A percentile compares a stretch with the other conserved stretches of the same genome.
phyloP scores from a whole-genome alignment of 1,139 yeast species.

The Spathaspora sp. region DNA sequence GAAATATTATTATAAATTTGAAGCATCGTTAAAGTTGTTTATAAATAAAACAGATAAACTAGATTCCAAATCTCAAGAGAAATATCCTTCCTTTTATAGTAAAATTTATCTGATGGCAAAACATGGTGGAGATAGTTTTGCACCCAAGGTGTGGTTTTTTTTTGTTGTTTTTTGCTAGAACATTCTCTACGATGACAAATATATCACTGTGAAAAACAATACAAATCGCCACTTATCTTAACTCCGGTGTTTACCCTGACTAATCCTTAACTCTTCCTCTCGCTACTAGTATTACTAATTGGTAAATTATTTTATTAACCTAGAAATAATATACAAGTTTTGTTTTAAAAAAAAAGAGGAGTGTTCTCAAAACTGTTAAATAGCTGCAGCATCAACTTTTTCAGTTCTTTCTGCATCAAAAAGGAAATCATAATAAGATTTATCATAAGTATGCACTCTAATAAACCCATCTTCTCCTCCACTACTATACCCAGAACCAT shows the following conservation, averaged over 20 bases:
- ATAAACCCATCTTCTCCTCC: constrained; percentile 99
- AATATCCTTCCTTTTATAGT: not conserved
- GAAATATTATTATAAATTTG: not conserved
- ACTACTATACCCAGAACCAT: constrained; percentile 87
- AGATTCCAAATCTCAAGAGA: not conserved
- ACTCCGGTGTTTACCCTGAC: not conserved
- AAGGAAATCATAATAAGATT: constrained; percentile 86
- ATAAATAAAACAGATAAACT: not conserved
- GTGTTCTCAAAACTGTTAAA: not conserved
- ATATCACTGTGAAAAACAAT: not conserved
- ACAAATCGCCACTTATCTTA: not conserved
- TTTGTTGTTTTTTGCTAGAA: not conserved
- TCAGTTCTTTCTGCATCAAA: constrained; percentile 90
- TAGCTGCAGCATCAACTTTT: constrained; percentile 42
- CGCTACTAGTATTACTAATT: no score
- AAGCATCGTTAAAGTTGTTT: not conserved
- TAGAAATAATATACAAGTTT: constrained; percentile 1
- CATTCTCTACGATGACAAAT: not conserved
- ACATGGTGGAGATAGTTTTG: not conserved
- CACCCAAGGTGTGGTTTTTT: not conserved
- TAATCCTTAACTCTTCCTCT: not conserved
- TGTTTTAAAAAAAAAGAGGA: constrained; percentile 2
- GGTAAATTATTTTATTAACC: not conserved
- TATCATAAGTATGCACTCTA: constrained; percentile 91
- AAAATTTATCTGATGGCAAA: not conserved